Evolutionary conservation across 2,329 filamentous ascomycete genomes (phyloP).

Genomic region (Clonostachys byssicola): DNA sequence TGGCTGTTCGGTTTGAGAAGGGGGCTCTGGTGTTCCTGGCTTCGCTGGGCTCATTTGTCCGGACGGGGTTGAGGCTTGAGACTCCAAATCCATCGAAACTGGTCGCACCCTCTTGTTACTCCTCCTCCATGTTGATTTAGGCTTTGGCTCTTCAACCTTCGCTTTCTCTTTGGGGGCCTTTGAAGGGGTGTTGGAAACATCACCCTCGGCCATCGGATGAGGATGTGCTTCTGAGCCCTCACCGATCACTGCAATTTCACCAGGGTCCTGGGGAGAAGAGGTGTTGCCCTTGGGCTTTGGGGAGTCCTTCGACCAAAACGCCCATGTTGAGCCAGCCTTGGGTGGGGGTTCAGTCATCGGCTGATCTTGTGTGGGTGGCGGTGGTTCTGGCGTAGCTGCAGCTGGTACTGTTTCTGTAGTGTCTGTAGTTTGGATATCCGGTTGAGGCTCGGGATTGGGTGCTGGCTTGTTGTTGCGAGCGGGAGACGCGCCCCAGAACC

Average conservation of each 20-base stretch:
- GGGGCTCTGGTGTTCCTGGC: slow-evolving; percentile 2
- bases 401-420: too few species aligned
- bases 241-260: slow-evolving; percentile 52
- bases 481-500: slow-evolving; percentile 26
- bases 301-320: slow-evolving; percentile 70
- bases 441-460: slow-evolving; percentile 19
- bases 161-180: slow-evolving; percentile 6
- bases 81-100: slow-evolving; percentile 42
- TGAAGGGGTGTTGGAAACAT: slow-evolving; percentile 27
- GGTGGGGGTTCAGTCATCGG: slow-evolving; percentile 17
- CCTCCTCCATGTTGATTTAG: slow-evolving; percentile 29
- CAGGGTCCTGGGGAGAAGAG: slow-evolving; percentile 18
- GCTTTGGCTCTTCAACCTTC: slow-evolving; percentile 21
- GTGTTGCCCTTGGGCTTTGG: slow-evolving; percentile 18
- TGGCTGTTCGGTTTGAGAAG: too few species aligned
- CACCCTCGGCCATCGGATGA: slow-evolving; percentile 35
- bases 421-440: neutral
- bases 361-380: too few species aligned
- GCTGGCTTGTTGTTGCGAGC: slow-evolving; percentile 11
- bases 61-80: slow-evolving; percentile 23
- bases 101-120: slow-evolving; percentile 44
- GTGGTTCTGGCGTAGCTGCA: too few species aligned
- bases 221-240: slow-evolving; percentile 54
- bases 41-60: slow-evolving; percentile 11
- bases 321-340: slow-evolving; percentile 66